phyloP scores from a whole-genome alignment of 306 rosid species.

The Oxytropis ochrocephala region DNA sequence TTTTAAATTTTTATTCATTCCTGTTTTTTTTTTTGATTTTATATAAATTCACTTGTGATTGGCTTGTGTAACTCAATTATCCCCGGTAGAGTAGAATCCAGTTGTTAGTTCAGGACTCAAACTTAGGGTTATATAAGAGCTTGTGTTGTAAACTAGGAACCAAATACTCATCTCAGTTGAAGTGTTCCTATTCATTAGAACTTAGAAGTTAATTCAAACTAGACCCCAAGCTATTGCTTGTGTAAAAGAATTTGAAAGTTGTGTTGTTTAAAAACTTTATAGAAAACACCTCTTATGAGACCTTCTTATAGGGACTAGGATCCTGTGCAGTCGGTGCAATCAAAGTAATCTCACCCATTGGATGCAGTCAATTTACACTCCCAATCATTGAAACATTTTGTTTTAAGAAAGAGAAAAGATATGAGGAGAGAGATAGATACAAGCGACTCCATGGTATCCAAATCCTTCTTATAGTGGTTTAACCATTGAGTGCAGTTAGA shows the following conservation, averaged over 20 bases:
- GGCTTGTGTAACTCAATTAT: neutral
- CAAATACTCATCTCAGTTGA: neutral
- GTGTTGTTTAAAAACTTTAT: neutral
- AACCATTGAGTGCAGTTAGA: too few relatives aligned
- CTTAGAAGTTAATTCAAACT: neutral
- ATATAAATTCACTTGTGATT: neutral
- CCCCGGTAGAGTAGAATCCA: neutral
- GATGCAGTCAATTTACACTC: too few relatives aligned
- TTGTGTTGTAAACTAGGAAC: neutral
- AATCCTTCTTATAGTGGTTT: too few relatives aligned
- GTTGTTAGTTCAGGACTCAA: conserved; percentile 1
- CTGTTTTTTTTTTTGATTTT: neutral
- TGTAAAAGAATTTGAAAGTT: neutral
- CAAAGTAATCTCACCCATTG: too few relatives aligned
- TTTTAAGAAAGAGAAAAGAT: too few relatives aligned
- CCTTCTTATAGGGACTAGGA: too few relatives aligned
- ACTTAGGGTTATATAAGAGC: neutral
- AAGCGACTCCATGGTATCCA: too few relatives aligned
- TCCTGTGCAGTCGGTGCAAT: too few relatives aligned
- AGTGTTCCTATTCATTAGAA: neutral
- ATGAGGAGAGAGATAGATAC: too few relatives aligned
- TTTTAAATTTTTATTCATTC: neutral
- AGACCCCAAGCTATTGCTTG: neutral
- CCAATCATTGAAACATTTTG: too few relatives aligned
- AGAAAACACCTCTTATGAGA: neutral